Conservation (phyloP, 495 filamentous ascomycete species). For the Penicillium soppii region DNA sequence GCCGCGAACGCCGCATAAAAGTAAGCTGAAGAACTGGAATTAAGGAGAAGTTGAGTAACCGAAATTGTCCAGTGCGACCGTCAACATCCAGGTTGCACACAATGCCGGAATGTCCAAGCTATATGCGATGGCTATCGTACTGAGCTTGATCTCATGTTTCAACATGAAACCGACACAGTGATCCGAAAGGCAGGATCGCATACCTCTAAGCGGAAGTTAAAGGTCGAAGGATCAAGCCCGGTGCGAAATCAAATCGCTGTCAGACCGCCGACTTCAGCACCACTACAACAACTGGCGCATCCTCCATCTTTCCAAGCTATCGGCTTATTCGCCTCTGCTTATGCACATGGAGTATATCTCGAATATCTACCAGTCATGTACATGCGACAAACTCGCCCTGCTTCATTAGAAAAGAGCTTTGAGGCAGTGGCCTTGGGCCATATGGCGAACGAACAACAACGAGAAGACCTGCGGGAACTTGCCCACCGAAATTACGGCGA, state of each 20-base stretch:
- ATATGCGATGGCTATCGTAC: constrained; percentile 3
- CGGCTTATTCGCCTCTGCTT: not conserved
- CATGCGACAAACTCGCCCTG: not conserved
- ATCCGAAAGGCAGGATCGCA: constrained; percentile 1
- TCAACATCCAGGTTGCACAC: not conserved
- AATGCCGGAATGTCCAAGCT: constrained; percentile 4
- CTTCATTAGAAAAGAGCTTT: not conserved
- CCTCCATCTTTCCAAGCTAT: not conserved
- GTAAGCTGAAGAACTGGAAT: not conserved
- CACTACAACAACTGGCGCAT: not conserved
- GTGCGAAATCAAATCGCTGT: too few relatives aligned
- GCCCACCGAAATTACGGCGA: constrained; percentile 2
- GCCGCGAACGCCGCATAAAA: constrained; percentile 5
- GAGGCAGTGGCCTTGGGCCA: constrained; percentile 2
- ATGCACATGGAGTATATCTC: constrained; percentile 3
- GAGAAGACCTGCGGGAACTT: not conserved
- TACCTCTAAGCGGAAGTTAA: not conserved
- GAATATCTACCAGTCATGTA: constrained; percentile 7
- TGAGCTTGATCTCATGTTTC: constrained; percentile 8
- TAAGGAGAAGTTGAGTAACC: not conserved
- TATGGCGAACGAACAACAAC: constrained; percentile 4
- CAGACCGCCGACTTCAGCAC: not conserved
- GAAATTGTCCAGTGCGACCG: constrained; percentile 5
- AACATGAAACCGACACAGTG: constrained; percentile 1
- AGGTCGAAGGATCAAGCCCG: not conserved